Conservation (phyloP, 129 eudicot species). For the Pseudognaphalium luteoalbum region DNA sequence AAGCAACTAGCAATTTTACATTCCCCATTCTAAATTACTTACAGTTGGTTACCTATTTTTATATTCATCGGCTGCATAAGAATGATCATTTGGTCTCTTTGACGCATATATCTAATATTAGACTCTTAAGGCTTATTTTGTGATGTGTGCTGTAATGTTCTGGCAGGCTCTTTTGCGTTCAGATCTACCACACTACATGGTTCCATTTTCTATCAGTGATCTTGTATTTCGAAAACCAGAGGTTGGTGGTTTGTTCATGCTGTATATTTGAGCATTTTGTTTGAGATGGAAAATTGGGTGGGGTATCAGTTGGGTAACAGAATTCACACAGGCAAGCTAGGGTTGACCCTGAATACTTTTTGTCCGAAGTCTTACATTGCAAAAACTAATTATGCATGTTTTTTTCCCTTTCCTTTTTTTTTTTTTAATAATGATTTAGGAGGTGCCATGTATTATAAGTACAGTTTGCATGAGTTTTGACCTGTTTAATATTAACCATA, state of each 20-base stretch:
- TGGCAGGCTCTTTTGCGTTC: slow-evolving; percentile 86
- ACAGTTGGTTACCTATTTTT: background rate
- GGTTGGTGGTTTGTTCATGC: slow-evolving; percentile 48
- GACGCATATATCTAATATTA: background rate
- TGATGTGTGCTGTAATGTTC: background rate
- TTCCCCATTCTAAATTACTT: slow-evolving; percentile 10
- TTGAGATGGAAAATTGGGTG: slow-evolving; percentile 6
- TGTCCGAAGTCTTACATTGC: background rate
- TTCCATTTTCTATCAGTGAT: slow-evolving; percentile 71
- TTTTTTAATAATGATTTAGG: background rate
- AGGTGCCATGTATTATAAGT: background rate
- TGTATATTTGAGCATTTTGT: background rate
- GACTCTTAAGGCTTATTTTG: background rate
- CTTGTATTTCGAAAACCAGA: slow-evolving; percentile 75
- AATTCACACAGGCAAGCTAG: background rate
- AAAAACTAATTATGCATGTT: background rate
- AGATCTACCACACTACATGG: slow-evolving; percentile 96
- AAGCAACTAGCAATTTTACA: slow-evolving; percentile 30
- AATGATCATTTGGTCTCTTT: background rate
- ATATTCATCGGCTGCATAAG: slow-evolving; percentile 10
- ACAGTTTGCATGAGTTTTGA: slow-evolving; percentile 4
- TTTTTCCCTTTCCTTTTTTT: no score
- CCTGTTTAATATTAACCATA: background rate
- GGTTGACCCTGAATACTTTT: background rate
- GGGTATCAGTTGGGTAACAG: background rate